Evolutionary conservation across 2,329 filamentous ascomycete genomes (phyloP), one percentile per base, ranked within the genome.

Genomic region (Simplicillium sp.): DNA sequence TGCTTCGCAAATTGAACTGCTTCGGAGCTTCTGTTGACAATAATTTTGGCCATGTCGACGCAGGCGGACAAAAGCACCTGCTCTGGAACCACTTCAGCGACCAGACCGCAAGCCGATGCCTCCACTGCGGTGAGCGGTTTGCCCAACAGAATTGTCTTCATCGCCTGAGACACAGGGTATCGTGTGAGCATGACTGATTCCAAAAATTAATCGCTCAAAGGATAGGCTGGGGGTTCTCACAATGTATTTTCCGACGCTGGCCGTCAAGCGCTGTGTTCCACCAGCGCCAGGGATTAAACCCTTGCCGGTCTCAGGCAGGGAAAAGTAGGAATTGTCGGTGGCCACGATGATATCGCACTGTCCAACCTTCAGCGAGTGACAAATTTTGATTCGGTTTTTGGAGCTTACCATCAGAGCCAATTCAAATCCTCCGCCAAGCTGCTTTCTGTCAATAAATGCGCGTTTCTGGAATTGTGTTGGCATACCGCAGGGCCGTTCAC

Each of bases 341-440:
- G 51, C 38, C 20, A 51, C 43, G 37, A 54, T 48, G 29, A 54
- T 49, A 32, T 54, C 52, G 37, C 49, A 50, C 51, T 54, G 9
- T 5, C 16, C n/a, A 8, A 51, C 12, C 7, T 42, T 29, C 6
- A 42, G 40, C 11, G 7, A 31, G 18, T 8, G 31, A 17, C 31
- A 28, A 15, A 11, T 12, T 12, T 14, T 32, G 12, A 31, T 5
- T 6, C 14, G 11, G 25, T 16, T 8, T 36, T 13, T 6, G 14
- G 17, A 56, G 52, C 34, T 50, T 54, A 62, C 60, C 33, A 55
- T 55, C 16, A 67, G 49, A 2, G 62, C 62, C 33, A 68, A 47
- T 42, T 67, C 65, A 37, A 63, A 67, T 6, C 65, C 64, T 2
- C 64, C 64, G 15, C 65, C 64, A 16, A 67, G 54, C 60, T 61